Evolutionary conservation across 2,329 filamentous ascomycete genomes (phyloP).

Genomic region (Stylonectria norvegica): DNA sequence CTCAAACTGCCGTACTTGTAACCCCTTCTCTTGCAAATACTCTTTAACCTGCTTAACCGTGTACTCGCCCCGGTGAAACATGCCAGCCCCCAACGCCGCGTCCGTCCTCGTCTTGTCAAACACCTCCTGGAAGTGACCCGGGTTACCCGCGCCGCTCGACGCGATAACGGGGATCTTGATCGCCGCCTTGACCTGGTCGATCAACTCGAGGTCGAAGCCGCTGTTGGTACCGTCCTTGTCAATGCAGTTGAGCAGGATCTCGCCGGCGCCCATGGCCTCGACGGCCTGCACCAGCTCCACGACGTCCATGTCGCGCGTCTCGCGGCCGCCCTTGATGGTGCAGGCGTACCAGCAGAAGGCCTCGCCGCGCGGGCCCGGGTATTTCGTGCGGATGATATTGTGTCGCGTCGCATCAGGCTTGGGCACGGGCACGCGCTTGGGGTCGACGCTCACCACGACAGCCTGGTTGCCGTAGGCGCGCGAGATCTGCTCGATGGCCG

Average conservation of each 20-base stretch:
- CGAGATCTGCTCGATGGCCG: constrained; percentile 94
- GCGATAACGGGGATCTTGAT: constrained; percentile 93
- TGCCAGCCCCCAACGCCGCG: constrained; percentile 90
- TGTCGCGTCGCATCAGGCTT: constrained; percentile 70
- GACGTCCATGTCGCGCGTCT: constrained; percentile 91
- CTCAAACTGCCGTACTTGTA: constrained; percentile 79
- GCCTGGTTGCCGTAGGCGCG: constrained; percentile 93
- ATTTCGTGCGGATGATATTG: constrained; percentile 65
- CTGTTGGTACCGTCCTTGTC: constrained; percentile 93
- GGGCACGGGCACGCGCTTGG: constrained; percentile 82
- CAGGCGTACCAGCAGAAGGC: constrained; percentile 93
- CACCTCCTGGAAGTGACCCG: constrained; percentile 84
- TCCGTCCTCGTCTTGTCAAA: constrained; percentile 84
- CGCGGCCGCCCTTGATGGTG: constrained; percentile 91
- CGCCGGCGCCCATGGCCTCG: constrained; percentile 91
- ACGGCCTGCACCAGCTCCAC: constrained; percentile 83
- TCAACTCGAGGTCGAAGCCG: constrained; percentile 91
- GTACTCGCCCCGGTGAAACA: constrained; percentile 96
- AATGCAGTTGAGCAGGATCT: constrained; percentile 95
- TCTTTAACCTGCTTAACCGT: constrained; percentile 94
- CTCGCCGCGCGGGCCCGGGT: constrained; percentile 72
- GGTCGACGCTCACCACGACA: constrained; percentile 93
- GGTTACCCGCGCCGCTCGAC: constrained; percentile 85
- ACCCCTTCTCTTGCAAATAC: constrained; percentile 64
- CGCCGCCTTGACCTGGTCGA: constrained; percentile 80